A percentile compares a stretch with the other conserved stretches of the same genome.
Evolutionary conservation across 176 grass and related monocot genomes (phyloP).

Genomic region (Oryza glaberrima): DNA sequence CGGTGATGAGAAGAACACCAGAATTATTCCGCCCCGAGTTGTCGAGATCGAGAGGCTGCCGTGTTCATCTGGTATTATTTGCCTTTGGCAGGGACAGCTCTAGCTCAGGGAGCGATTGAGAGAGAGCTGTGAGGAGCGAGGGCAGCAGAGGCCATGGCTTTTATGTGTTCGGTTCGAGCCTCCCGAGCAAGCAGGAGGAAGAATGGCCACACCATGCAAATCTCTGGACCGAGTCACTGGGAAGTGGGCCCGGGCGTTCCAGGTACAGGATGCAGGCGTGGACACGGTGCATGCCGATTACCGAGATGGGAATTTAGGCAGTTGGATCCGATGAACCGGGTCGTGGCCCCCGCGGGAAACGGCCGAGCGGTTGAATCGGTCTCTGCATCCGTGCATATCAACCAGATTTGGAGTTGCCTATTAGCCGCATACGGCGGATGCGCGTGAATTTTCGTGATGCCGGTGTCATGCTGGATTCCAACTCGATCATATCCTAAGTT

Average conservation of each 20-base stretch:
- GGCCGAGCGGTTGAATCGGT: conserved; percentile 1
- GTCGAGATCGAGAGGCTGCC: conserved; percentile 24
- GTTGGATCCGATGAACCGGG: conserved; percentile 29
- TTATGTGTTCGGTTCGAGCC: conserved; percentile 31
- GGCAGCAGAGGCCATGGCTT: background rate
- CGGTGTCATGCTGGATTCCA: no score
- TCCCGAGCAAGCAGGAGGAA: background rate
- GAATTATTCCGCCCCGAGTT: conserved; percentile 29
- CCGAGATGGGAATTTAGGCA: conserved; percentile 1
- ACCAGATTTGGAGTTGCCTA: no score
- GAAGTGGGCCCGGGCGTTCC: background rate
- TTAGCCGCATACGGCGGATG: no score
- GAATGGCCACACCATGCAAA: background rate
- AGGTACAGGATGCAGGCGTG: background rate
- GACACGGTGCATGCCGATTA: background rate
- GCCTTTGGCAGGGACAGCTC: conserved; percentile 47
- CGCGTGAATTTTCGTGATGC: no score
- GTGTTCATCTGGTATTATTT: conserved; percentile 51
- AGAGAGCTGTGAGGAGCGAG: conserved; percentile 58
- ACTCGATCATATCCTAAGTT: no score
- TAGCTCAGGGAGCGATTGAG: conserved; percentile 58
- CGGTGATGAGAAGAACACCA: conserved; percentile 1
- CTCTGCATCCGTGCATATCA: background rate
- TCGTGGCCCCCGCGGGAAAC: background rate
- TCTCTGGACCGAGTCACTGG: conserved; percentile 6